Conservation (phyloP, 208 protist genomes). For the Tritrichomonas foetus region DNA sequence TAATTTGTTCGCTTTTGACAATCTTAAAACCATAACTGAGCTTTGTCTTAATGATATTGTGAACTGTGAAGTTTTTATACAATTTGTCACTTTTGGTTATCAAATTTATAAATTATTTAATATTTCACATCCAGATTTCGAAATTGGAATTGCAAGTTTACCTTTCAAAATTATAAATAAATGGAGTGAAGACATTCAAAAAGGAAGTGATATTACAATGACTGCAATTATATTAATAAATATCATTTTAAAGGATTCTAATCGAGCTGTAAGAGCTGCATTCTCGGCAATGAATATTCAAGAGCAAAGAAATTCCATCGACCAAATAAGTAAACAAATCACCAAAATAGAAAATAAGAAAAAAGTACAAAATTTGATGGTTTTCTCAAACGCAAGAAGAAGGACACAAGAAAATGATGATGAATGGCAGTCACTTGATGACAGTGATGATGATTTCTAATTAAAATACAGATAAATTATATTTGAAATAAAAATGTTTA, state of each 20-base stretch:
- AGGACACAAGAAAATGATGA: not conserved
- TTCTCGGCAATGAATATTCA: not conserved
- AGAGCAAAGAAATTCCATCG: not conserved
- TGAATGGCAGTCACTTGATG: conserved; percentile 20
- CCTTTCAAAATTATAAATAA: not conserved
- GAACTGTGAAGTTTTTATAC: not conserved
- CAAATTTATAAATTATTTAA: not conserved
- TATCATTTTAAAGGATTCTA: not conserved
- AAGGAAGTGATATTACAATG: not conserved
- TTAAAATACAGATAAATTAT: too few relatives aligned
- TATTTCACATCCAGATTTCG: not conserved
- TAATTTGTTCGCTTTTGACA: not conserved
- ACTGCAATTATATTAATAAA: not conserved
- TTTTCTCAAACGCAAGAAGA: not conserved
- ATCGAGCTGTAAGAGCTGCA: not conserved
- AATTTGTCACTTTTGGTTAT: not conserved
- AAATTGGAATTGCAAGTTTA: not conserved
- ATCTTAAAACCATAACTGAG: not conserved
- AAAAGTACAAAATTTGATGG: not conserved
- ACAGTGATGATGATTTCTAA: not conserved
- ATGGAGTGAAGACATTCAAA: not conserved
- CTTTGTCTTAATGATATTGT: not conserved
- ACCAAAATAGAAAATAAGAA: conserved; percentile 4
- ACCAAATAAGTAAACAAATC: not conserved
- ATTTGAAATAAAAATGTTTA: too few relatives aligned